Evolutionary conservation across 371 early-diverging fungal species (phyloP).

Genomic region (Caulochytrium protostelioides): DNA sequence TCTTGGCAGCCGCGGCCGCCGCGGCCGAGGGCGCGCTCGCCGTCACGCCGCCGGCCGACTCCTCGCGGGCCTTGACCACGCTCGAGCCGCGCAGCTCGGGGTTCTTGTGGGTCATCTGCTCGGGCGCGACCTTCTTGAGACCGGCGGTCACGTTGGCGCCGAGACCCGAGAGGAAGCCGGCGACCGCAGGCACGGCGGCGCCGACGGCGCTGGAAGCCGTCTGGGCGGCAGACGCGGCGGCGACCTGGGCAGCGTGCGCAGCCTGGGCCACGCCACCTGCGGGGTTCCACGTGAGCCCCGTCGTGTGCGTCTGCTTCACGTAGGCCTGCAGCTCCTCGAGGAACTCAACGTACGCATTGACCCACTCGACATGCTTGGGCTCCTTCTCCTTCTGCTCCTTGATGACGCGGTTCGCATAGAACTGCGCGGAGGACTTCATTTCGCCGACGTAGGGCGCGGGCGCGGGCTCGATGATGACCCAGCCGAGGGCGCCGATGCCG

Average conservation of each 20-base stretch:
- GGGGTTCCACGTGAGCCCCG: constrained; percentile 80
- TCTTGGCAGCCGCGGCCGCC: constrained; percentile 39
- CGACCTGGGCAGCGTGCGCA: constrained; percentile 7
- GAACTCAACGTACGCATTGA: constrained; percentile 38
- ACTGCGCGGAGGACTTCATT: constrained; percentile 75
- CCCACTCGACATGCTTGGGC: constrained; percentile 61
- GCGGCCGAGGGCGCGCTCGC: constrained; percentile 36
- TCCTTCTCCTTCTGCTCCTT: constrained; percentile 78
- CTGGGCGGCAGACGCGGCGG: constrained; percentile 3
- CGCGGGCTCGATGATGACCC: constrained; percentile 75
- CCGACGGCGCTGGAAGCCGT: no score
- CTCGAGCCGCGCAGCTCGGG: constrained; percentile 51
- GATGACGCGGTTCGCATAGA: constrained; percentile 71
- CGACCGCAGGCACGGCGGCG: no score
- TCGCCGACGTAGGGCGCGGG: constrained; percentile 72
- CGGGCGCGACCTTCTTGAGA: constrained; percentile 4
- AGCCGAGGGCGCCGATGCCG: constrained; percentile 72
- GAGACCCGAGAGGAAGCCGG: no score
- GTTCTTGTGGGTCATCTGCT: constrained; percentile 92
- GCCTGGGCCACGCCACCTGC: constrained; percentile 40
- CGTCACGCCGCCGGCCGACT: constrained; percentile 4
- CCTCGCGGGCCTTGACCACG: constrained; percentile 19
- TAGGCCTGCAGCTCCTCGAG: constrained; percentile 52
- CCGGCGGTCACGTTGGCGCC: no score
- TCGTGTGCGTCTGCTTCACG: constrained; percentile 71